Evolutionary conservation across 2,329 filamentous ascomycete genomes (phyloP), one percentile per base, ranked within the genome.

Genomic region (Phyllosticta citribraziliensis): DNA sequence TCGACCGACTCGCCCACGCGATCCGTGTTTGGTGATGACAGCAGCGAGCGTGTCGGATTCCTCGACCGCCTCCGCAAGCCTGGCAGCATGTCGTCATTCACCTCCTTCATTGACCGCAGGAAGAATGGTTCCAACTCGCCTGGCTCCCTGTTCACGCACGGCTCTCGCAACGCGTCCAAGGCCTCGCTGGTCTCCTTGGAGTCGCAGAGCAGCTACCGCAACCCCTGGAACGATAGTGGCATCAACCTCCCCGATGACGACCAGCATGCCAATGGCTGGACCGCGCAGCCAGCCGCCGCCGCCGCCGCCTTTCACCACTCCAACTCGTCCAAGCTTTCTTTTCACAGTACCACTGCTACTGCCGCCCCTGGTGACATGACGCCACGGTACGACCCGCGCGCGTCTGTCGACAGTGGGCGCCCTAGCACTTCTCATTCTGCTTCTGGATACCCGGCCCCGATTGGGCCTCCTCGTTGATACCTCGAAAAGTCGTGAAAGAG

Each of bases 151-250:
- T 97, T 97, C 82, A 97, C 96, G 78, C 78, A 81, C 66, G 78
- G 78, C 35, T 97, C 93, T 63, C 96, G 93, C 78, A 87, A 88
- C 67, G 92, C 92, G 63, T 97, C 93, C 66, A 97, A 96, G 78
- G 94, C 93, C 56, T 97, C 93, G 35, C 85, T 97, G 67, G 92
- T 96, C 67, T 96, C 91, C 65, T 92, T 97, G 74, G 93, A 97
- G 76, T 97, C 92, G 56, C 91, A 91, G 40, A 89, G 93, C 72
- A 96, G 91, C 78, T 91, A 91, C 67, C 95, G 96, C 75, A 96
- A 97, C 77, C 92, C 92, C 64, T 97, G 93, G 93, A 97, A 97
- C 74, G 93, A 97, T 74, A 96, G 91, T 71, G 93, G 92, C 69
- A 91, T 97, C 72, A 97, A 97, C 73, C 85, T 97, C 67, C 82